Conservation (phyloP, 768 basidiomycete species). For the Leccinum boreale region DNA sequence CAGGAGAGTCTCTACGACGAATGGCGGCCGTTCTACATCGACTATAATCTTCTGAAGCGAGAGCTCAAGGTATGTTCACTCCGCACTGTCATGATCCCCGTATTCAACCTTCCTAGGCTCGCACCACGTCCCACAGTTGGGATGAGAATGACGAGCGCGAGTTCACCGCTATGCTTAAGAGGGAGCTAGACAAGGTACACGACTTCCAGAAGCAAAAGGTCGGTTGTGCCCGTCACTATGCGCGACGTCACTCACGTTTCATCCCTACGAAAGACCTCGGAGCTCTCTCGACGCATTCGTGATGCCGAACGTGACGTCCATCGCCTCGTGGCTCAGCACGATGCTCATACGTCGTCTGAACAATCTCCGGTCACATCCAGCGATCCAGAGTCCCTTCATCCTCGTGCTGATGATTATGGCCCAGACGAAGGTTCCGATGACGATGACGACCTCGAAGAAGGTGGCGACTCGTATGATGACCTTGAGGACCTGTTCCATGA, state of each 20-base stretch:
- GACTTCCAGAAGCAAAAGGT: constrained; percentile 92
- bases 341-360: constrained; percentile 22
- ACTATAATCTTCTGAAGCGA: constrained; percentile 87
- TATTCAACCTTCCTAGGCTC: constrained; percentile 31
- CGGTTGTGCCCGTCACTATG: constrained; percentile 5
- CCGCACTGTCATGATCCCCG: neutral
- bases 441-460: constrained; percentile 43
- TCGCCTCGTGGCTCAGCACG: constrained; percentile 65
- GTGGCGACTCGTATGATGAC: constrained; percentile 61
- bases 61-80: constrained; percentile 67
- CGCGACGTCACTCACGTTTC: neutral
- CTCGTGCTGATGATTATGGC: constrained; percentile 40
- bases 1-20: constrained; percentile 84
- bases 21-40: constrained; percentile 88
- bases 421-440: constrained; percentile 72
- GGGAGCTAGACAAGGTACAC: constrained; percentile 91
- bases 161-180: constrained; percentile 75
- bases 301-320: constrained; percentile 81
- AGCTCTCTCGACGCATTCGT: constrained; percentile 77
- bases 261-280: constrained; percentile 54
- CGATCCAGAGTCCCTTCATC: constrained; percentile 58
- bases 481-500: constrained; percentile 83
- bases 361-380: constrained; percentile 22
- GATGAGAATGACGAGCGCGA: constrained; percentile 73
- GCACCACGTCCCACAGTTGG: constrained; percentile 64